Base-by-base conservation (phyloP, 208 protist genomes). In the Phytomonas sp. region DNA sequence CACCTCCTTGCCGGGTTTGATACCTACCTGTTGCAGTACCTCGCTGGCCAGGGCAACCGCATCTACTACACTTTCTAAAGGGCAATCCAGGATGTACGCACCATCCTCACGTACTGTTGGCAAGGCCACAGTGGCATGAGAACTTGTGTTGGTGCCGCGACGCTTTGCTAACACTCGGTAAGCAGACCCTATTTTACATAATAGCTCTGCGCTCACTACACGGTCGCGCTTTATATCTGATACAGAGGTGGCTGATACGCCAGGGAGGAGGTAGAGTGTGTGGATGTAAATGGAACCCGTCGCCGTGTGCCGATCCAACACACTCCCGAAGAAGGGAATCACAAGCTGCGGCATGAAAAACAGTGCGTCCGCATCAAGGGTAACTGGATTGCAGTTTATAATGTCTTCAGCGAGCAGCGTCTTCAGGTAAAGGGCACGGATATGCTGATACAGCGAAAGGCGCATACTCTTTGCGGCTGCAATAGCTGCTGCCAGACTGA, bases 401-500 rank as follows among this genome's bases (percentile, higher is more conserved):
- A 28, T 43, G 31, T 20, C 6, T 8, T 37, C 60, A 7, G 29
- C n/a, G 13, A 28, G 13, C 46, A 9, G 17, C 2, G 60, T 4
- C n/a, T 64, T 20, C 23, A 53, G n/a, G 26, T 59, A 68, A 23
- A 83, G 62, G 0, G 64, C 34, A 13, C 73, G 40, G 8, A 85
- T 9, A 75, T 86, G 78, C n/a, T 74, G 63, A 73, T 85, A 81
- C 20, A 89, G 66, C 8, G 83, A 67, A 15, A 77, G 28, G 28
- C 70, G 31, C 2, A 73, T 37, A 56, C 79, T 83, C 26, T 73
- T 77, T 4, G 88, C 76, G 5, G 85, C 80, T 2, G 79, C 84
- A 37, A 74, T 46, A 1, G 81, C 68, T 9, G 88, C 85, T 29
- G 80, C 72, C 26, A 83, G 33, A 66, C 88, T 94, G 37, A 94